These are phyloP conservation scores for Schizophyllum amplum DNA, from an alignment of 1,284 basidiomycete species.

Conservation along the genomic window DNA sequence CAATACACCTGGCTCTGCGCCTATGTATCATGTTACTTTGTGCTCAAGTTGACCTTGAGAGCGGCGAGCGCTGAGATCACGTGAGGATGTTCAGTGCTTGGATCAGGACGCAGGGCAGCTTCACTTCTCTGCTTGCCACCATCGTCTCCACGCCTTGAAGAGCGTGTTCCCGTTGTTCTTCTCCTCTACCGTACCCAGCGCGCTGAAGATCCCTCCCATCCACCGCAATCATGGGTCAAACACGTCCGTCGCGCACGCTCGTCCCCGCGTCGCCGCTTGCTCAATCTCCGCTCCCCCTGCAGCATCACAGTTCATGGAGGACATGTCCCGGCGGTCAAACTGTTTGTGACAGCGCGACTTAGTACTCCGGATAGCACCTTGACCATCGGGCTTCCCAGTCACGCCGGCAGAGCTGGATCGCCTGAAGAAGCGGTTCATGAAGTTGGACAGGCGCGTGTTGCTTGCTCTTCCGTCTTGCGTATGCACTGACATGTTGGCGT, in stretches of 20 bases:
- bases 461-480: neutral
- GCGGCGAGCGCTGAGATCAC: too few species aligned
- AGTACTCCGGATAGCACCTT: neutral
- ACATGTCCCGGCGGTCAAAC: constrained; percentile 90
- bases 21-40: too few species aligned
- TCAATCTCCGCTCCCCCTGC: constrained; percentile 10
- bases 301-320: constrained; percentile 90
- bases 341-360: constrained; percentile 46
- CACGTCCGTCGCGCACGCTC: constrained; percentile 44
- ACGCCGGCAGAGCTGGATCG: constrained; percentile 87
- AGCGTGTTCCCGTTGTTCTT: neutral
- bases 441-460: constrained; percentile 74
- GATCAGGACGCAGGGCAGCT: neutral
- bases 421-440: constrained; percentile 98
- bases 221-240: constrained; percentile 53
- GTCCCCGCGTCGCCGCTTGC: constrained; percentile 6
- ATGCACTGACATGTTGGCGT: too few species aligned
- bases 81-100: neutral
- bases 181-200: neutral
- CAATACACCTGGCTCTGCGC: too few species aligned
- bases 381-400: constrained; percentile 44
- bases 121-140: neutral
- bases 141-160: neutral
- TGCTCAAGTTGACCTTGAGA: too few species aligned
- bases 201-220: neutral